Evolutionary conservation across 2,329 filamentous ascomycete species (phyloP), one percentile per base, ranked within the genome.

Genomic region (Juglanconis juglandina): DNA sequence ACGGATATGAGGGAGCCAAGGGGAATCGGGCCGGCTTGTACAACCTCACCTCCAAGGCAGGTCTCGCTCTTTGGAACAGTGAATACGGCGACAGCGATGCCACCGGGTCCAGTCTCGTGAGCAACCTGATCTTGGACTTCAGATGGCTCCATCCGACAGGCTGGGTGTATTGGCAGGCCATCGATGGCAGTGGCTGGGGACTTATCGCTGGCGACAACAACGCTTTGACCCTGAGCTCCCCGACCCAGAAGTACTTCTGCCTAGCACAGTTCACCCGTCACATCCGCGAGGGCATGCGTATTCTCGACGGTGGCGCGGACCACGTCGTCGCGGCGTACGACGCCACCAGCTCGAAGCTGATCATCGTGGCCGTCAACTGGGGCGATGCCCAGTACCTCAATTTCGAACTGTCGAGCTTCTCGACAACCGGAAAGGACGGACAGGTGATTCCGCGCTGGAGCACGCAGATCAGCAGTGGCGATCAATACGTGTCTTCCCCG

Each of bases 151-250:
- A 70, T 54, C 76, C 76, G 2, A 76, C 72, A 1, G 76, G 70
- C 8, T 79, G 76, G 76, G 71, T 75, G n/a, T 77, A 77, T 66
- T 78, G 76, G 76, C 76, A 78, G 65, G 72, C 70, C 5, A 64
- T 78, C 13, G 76, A 78, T 59, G 71, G 69, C 9, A 67, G 69
- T 10, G 75, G 75, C 13, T 78, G 76, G 76, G 76, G 76, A 0
- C 63, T 79, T 6, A 68, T 78, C 51, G 71, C 73, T 11, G 76
- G 69, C 3, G 70, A 77, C 63, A 77, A 76, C 58, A 70, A 74
- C 5, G 67, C 65, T 1, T 64, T 63, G 47, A 69, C 68, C 3
- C 60, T 77, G 10, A 68, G 68, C 1, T 55, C 61, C 0, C 69
- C 68, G 24, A 70, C 64, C 33, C 72, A 74, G 35, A 78, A 78